A percentile compares a stretch with the other conserved stretches of the same genome.
phyloP scores from a whole-genome alignment of 164 flowering plant genomes.

The Santalum album region DNA sequence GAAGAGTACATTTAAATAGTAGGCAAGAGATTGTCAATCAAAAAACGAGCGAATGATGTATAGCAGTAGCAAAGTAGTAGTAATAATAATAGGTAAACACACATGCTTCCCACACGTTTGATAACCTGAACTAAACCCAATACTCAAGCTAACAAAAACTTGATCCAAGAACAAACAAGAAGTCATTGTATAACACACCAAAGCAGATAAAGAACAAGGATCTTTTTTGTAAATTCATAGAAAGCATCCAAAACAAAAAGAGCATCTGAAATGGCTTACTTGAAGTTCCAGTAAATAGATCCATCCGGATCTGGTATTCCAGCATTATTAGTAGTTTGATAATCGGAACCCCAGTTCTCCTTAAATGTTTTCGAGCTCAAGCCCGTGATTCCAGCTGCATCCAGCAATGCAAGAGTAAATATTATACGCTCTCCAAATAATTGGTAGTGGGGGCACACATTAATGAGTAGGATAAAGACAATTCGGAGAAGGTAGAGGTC shows the following conservation, averaged over 20 bases:
- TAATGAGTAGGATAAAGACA: no score
- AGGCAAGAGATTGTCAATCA: no score
- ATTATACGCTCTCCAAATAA: not conserved
- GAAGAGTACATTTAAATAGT: no score
- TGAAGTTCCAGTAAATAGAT: conserved; percentile 64
- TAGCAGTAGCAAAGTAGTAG: no score
- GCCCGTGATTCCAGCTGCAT: conserved; percentile 83
- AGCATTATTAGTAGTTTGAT: conserved; percentile 73
- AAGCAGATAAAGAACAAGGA: not conserved
- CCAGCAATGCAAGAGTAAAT: conserved; percentile 17
- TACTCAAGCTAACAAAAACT: no score
- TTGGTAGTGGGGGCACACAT: not conserved
- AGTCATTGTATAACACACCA: not conserved
- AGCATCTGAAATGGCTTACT: conserved; percentile 36
- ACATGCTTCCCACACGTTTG: no score
- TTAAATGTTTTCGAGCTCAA: conserved; percentile 63
- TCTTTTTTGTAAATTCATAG: not conserved
- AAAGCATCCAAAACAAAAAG: not conserved
- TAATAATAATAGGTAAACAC: no score
- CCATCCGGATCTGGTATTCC: conserved; percentile 91
- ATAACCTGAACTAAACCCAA: no score
- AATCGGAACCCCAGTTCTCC: conserved; percentile 82
- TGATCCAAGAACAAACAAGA: no score
- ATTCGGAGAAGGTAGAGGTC: not conserved
- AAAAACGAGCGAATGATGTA: no score